phyloP scores from a whole-genome alignment of 2,329 filamentous ascomycete genomes.

The Colletotrichum camelliae region DNA sequence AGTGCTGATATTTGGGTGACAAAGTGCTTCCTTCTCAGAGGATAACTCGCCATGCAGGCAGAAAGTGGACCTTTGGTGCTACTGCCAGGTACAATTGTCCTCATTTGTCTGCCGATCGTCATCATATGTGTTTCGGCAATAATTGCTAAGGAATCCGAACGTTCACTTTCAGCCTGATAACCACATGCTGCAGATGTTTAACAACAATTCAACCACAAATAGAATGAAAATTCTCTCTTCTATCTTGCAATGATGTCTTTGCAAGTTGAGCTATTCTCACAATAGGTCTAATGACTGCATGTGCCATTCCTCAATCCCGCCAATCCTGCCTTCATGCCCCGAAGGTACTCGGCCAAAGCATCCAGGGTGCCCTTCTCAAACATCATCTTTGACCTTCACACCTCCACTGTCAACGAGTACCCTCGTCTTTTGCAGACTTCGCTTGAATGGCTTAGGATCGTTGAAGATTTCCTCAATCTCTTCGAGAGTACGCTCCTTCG shows the following conservation, averaged over 20 bases:
- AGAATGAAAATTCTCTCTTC: too few relatives aligned
- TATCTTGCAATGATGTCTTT: too few relatives aligned
- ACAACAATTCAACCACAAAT: not conserved
- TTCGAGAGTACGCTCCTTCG: slow-evolving; percentile 58
- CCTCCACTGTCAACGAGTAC: slow-evolving; percentile 14
- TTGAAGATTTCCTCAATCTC: slow-evolving; percentile 63
- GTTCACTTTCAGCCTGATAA: not conserved
- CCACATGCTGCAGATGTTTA: not conserved
- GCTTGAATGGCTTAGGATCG: slow-evolving; percentile 29
- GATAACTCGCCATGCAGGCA: not conserved
- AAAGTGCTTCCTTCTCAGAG: not conserved
- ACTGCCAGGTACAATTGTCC: not conserved
- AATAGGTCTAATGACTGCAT: not conserved
- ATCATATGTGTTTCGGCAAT: not conserved
- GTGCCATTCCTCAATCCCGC: not conserved
- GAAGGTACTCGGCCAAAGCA: not conserved
- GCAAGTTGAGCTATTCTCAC: too few relatives aligned
- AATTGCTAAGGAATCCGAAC: not conserved
- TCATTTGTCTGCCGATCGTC: not conserved
- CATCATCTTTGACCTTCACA: slow-evolving; percentile 2
- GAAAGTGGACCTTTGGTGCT: not conserved
- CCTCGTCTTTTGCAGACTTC: slow-evolving; percentile 20
- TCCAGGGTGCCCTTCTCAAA: not conserved
- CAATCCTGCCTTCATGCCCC: not conserved
- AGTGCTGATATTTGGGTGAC: not conserved